These are phyloP conservation scores for Alternaria tenuissima DNA, from an alignment of 2,329 filamentous ascomycete genomes.

Conservation along the genomic window DNA sequence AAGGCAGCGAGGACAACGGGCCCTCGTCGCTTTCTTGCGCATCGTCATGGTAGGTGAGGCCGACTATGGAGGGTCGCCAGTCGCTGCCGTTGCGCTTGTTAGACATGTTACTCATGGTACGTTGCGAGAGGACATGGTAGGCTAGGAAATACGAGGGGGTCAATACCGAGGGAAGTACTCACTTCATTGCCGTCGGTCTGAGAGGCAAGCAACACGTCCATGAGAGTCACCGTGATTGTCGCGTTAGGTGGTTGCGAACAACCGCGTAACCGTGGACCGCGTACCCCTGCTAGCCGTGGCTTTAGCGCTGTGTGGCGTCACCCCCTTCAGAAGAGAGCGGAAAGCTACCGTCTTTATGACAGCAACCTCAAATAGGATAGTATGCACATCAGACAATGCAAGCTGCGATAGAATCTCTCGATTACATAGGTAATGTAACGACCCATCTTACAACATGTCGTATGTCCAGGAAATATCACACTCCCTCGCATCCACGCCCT, in stretches of 20 bases:
- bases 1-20: not conserved
- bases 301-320: constrained; percentile 15
- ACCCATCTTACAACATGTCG: not conserved
- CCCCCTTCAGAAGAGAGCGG: not conserved
- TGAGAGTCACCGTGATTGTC: constrained; percentile 24
- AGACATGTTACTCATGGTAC: not conserved
- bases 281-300: constrained; percentile 18
- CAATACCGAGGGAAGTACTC: constrained; percentile 12
- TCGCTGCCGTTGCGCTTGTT: constrained; percentile 16
- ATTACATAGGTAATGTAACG: not conserved
- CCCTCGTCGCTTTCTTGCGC: constrained; percentile 6
- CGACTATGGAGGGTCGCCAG: constrained; percentile 25
- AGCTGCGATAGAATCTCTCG: not conserved
- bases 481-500: not conserved
- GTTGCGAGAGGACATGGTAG: not conserved
- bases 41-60: constrained; percentile 35
- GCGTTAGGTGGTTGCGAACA: constrained; percentile 26
- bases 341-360: not conserved
- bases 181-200: constrained; percentile 29
- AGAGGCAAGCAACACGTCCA: constrained; percentile 29
- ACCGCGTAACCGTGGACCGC: constrained; percentile 16
- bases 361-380: not conserved
- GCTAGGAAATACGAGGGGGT: not conserved
- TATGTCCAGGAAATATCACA: not conserved
- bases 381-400: not conserved